These are phyloP conservation scores for Fusarium annulatum DNA, from an alignment of 2,329 filamentous ascomycete species.

Conservation along the genomic window DNA sequence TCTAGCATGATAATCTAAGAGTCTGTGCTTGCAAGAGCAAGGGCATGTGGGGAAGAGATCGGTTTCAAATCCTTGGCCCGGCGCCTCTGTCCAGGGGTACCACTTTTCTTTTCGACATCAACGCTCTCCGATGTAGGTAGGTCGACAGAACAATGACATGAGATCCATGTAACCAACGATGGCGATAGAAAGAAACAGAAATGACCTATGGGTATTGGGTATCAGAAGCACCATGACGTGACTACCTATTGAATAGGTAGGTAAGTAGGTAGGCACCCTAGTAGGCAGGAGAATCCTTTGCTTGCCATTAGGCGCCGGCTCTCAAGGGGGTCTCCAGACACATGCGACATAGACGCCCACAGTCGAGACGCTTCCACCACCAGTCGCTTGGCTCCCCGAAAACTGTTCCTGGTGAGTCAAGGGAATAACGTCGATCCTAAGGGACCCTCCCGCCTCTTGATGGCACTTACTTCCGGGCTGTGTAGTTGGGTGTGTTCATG, in stretches of 20 bases:
- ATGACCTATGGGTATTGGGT: neutral
- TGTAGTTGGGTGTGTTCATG: conserved; percentile 24
- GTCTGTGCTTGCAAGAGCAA: conserved; percentile 11
- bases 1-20: neutral
- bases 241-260: neutral
- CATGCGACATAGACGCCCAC: conserved; percentile 41
- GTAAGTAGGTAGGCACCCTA: neutral
- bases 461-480: neutral
- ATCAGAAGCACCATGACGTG: neutral
- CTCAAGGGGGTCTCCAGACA: conserved; percentile 23
- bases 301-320: conserved; percentile 28
- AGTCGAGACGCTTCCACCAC: conserved; percentile 38
- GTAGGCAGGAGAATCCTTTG: neutral
- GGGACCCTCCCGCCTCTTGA: neutral
- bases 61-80: conserved; percentile 28
- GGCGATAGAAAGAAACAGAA: neutral
- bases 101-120: conserved; percentile 23
- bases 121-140: neutral
- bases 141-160: conserved; percentile 2
- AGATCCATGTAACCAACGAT: neutral
- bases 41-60: conserved; percentile 26
- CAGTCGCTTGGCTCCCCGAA: conserved; percentile 30
- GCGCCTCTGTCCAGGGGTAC: conserved; percentile 20
- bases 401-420: conserved; percentile 22
- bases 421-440: conserved; percentile 26